A percentile compares a stretch with the other conserved stretches of the same genome.
phyloP scores from a whole-genome alignment of 495 filamentous ascomycete genomes.

The Rostrohypoxylon terebratum region DNA sequence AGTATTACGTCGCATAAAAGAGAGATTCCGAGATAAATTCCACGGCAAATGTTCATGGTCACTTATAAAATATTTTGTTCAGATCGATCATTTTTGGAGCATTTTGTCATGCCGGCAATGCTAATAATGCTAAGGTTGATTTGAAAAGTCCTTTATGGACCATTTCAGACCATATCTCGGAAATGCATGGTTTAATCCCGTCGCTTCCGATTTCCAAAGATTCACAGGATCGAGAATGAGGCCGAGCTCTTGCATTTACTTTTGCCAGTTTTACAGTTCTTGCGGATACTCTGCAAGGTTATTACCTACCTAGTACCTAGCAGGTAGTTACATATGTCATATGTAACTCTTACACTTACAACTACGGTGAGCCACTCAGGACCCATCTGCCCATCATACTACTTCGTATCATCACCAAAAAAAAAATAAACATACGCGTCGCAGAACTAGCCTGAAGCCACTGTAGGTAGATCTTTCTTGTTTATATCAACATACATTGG shows the following conservation, averaged over 20 bases:
- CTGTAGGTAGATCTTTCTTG: slow-evolving; percentile 1
- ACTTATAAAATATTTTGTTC: slow-evolving; percentile 19
- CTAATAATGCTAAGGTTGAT: too few species aligned
- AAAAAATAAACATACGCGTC: slow-evolving; percentile 8
- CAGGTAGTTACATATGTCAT: too few species aligned
- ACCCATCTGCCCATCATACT: slow-evolving; percentile 2
- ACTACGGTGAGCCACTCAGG: neutral
- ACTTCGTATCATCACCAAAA: slow-evolving; percentile 2
- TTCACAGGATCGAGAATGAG: neutral
- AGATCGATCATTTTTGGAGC: neutral
- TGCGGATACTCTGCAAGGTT: too few species aligned
- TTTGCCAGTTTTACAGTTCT: neutral
- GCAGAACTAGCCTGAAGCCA: neutral
- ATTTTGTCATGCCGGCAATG: neutral
- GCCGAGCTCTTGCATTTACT: neutral
- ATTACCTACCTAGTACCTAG: too few species aligned
- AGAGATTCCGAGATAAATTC: slow-evolving; percentile 17
- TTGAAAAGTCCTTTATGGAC: slow-evolving; percentile 15
- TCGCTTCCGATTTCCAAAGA: slow-evolving; percentile 21
- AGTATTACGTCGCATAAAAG: slow-evolving; percentile 24
- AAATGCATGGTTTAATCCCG: slow-evolving; percentile 4
- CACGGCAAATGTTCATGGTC: slow-evolving; percentile 17
- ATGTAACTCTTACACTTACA: slow-evolving; percentile 8
- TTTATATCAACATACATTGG: slow-evolving; percentile 4
- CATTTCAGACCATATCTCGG: neutral